phyloP scores from a whole-genome alignment of 306 rosid species.

The Cicer arietinum region DNA sequence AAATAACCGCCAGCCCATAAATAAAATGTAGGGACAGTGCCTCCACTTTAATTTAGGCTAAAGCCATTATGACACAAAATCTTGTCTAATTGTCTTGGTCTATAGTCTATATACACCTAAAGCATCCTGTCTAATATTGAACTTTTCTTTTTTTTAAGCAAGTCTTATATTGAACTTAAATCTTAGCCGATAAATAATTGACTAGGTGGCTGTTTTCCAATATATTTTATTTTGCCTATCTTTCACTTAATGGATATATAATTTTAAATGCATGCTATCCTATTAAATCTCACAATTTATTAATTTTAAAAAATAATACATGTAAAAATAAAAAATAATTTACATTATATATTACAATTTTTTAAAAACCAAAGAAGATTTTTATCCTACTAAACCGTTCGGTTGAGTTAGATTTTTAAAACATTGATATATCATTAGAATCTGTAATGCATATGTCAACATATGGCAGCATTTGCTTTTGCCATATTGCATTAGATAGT shows the following conservation, averaged over 20 bases:
- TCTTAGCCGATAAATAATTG: not conserved
- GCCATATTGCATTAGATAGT: conserved; percentile 44
- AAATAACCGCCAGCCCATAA: not conserved
- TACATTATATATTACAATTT: too few relatives aligned
- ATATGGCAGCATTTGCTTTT: conserved; percentile 7
- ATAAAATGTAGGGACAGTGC: not conserved
- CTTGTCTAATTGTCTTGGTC: not conserved
- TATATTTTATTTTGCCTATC: conserved; percentile 1
- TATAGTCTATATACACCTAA: not conserved
- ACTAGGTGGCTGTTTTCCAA: not conserved
- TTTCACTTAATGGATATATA: not conserved
- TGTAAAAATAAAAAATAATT: too few relatives aligned
- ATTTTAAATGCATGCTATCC: not conserved
- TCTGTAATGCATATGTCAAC: not conserved
- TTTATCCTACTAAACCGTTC: not conserved
- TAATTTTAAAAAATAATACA: too few relatives aligned
- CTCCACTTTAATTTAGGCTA: conserved; percentile 2
- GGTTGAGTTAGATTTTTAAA: not conserved
- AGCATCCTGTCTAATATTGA: not conserved
- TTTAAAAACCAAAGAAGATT: too few relatives aligned
- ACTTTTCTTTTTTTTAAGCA: not conserved
- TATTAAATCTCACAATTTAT: too few relatives aligned
- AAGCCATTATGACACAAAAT: not conserved
- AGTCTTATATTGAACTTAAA: not conserved
- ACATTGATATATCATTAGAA: not conserved